Evolutionary conservation across 805 yeast genomes (phyloP).

Genomic region (Saccharomycopsis sp.): DNA sequence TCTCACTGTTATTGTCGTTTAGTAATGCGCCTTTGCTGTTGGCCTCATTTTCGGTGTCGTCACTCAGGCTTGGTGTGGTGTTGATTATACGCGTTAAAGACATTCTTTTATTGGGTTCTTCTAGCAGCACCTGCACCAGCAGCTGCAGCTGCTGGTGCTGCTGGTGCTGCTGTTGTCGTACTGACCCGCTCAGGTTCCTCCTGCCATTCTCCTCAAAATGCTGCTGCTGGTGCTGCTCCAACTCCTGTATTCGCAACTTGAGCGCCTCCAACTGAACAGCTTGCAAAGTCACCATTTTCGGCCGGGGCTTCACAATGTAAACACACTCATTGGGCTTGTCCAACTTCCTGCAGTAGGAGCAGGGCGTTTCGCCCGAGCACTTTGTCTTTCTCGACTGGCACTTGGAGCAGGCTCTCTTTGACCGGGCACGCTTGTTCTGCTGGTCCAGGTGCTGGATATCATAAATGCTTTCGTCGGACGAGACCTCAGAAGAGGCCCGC

Average conservation of each 20-base stretch:
- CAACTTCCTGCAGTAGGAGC: conserved; percentile 7
- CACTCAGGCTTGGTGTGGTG: not conserved
- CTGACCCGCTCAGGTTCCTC: not conserved
- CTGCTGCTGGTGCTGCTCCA: conserved; percentile 5
- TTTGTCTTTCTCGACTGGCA: conserved; percentile 18
- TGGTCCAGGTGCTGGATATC: too few species aligned
- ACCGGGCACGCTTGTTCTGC: conserved; percentile 7
- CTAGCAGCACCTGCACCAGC: too few species aligned
- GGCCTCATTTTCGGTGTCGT: not conserved
- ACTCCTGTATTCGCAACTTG: conserved; percentile 4
- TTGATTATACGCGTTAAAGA: conserved; percentile 7
- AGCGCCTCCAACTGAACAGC: conserved; percentile 8
- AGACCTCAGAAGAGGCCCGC: too few species aligned
- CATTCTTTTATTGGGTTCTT: conserved; percentile 6
- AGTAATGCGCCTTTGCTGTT: not conserved
- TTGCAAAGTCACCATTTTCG: conserved; percentile 12
- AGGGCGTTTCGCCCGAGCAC: conserved; percentile 18
- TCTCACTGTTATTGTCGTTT: too few species aligned
- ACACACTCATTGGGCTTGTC: conserved; percentile 12
- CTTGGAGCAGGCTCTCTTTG: conserved; percentile 14
- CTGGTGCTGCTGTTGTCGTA: not conserved
- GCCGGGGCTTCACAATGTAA: conserved; percentile 9
- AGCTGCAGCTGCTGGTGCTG: not conserved
- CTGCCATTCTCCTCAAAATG: too few species aligned
- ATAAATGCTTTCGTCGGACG: too few species aligned